These are phyloP conservation scores for Teratosphaeria viscida DNA, from an alignment of 2,329 filamentous ascomycete species.

Conservation along the genomic window DNA sequence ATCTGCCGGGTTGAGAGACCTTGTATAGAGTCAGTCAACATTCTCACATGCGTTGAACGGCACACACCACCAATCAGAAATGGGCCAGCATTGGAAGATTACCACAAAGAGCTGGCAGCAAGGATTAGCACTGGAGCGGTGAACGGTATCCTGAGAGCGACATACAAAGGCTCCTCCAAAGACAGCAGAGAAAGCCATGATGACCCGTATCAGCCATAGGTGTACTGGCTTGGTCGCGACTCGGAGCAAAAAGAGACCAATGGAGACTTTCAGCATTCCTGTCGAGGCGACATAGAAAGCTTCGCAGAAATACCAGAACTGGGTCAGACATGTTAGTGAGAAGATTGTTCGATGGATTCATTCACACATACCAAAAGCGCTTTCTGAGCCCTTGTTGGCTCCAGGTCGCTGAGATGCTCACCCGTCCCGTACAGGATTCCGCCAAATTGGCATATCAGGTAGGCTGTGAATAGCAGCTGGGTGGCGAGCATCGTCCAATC, in stretches of 20 bases:
- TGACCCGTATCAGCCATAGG: slow-evolving; percentile 34
- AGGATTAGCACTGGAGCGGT: neutral
- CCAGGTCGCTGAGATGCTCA: slow-evolving; percentile 26
- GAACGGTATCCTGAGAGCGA: neutral
- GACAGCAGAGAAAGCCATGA: slow-evolving; percentile 37
- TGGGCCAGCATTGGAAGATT: slow-evolving; percentile 44
- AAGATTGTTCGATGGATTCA: neutral
- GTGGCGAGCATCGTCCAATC: slow-evolving; percentile 33
- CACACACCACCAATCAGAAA: slow-evolving; percentile 39
- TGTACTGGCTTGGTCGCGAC: slow-evolving; percentile 39
- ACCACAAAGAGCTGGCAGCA: slow-evolving; percentile 34
- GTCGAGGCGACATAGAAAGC: slow-evolving; percentile 43
- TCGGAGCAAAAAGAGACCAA: slow-evolving; percentile 45
- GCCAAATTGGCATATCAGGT: slow-evolving; percentile 30
- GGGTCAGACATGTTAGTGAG: neutral
- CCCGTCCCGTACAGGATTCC: slow-evolving; percentile 32
- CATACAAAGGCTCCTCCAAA: slow-evolving; percentile 35
- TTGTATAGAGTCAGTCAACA: no score
- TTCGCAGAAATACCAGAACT: slow-evolving; percentile 48
- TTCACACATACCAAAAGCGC: slow-evolving; percentile 10
- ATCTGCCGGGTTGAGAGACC: slow-evolving; percentile 25
- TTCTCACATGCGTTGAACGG: no score
- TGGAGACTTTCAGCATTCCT: slow-evolving; percentile 40
- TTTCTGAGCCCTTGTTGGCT: slow-evolving; percentile 9
- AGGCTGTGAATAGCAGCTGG: slow-evolving; percentile 29